Percentiles rank a stretch among this genome's conserved stretches.
phyloP scores from a whole-genome alignment of 2,329 filamentous ascomycete genomes.

The Phoma herbarum region DNA sequence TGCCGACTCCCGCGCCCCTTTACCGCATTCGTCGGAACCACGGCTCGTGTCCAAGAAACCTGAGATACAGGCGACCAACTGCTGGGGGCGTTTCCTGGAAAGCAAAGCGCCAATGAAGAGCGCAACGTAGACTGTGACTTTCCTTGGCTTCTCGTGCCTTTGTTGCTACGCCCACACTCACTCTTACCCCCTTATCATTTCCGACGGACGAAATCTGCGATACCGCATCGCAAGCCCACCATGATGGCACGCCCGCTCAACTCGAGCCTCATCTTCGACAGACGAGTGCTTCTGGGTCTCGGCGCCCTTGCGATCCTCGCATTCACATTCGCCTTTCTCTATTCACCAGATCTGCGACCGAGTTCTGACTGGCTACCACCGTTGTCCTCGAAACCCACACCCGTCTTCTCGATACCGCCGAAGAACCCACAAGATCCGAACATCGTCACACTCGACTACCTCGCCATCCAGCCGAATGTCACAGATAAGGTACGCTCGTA shows the following conservation, averaged over 20 bases:
- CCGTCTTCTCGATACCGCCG: constrained; percentile 34
- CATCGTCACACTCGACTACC: constrained; percentile 44
- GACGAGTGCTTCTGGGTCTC: constrained; percentile 36
- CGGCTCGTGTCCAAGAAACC: constrained; percentile 19
- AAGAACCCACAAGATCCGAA: constrained; percentile 40
- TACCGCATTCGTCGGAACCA: constrained; percentile 27
- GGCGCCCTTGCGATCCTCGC: constrained; percentile 32
- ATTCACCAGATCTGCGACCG: constrained; percentile 36
- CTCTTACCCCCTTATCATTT: background rate
- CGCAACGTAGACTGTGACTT: constrained; percentile 10
- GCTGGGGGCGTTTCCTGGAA: constrained; percentile 20
- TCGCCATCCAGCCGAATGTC: constrained; percentile 40
- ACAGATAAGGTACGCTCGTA: constrained; percentile 41
- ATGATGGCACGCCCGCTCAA: constrained; percentile 34
- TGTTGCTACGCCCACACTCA: background rate
- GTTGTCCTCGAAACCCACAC: constrained; percentile 31
- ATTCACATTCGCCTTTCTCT: constrained; percentile 40
- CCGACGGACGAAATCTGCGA: constrained; percentile 8
- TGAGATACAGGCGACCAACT: constrained; percentile 11
- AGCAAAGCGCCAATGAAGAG: constrained; percentile 27
- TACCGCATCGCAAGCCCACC: constrained; percentile 13
- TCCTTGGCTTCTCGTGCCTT: constrained; percentile 1
- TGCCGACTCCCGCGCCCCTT: constrained; percentile 35
- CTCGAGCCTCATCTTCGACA: constrained; percentile 41
- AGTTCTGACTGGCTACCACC: constrained; percentile 40